Evolutionary conservation across 257 asterid genomes (phyloP).

Genomic region (Orobanche coerulescens): DNA sequence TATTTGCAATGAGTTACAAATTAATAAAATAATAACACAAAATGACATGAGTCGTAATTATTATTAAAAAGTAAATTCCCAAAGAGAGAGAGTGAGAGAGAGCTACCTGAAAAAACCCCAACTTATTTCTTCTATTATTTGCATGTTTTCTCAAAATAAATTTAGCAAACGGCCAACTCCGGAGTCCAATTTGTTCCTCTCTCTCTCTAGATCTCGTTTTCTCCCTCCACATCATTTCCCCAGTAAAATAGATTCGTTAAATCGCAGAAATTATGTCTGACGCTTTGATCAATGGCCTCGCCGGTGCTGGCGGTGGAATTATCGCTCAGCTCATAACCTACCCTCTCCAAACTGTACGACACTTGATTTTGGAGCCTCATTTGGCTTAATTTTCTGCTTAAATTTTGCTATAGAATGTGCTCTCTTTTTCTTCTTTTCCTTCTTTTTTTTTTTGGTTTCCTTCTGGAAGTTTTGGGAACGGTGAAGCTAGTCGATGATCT

Average conservation of each 20-base stretch:
- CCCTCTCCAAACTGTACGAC: constrained; percentile 81
- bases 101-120: too few relatives aligned
- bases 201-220: constrained; percentile 29
- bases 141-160: constrained; percentile 15
- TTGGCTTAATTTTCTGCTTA: neutral
- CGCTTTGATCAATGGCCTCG: constrained; percentile 92
- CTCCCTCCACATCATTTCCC: constrained; percentile 23
- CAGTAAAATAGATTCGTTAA: neutral
- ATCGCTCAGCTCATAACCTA: constrained; percentile 92
- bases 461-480: neutral
- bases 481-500: constrained; percentile 18
- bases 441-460: neutral
- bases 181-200: constrained; percentile 13
- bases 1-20: too few relatives aligned
- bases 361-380: neutral
- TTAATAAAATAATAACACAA: too few relatives aligned
- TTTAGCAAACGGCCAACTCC: constrained; percentile 25
- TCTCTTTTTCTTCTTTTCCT: too few relatives aligned
- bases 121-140: too few relatives aligned
- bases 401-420: neutral
- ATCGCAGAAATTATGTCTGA: constrained; percentile 53
- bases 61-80: too few relatives aligned
- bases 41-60: too few relatives aligned
- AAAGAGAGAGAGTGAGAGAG: too few relatives aligned
- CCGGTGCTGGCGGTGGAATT: constrained; percentile 98